Evolutionary conservation across 768 basidiomycete species (phyloP).

Genomic region (Phaeotremella fagi): DNA sequence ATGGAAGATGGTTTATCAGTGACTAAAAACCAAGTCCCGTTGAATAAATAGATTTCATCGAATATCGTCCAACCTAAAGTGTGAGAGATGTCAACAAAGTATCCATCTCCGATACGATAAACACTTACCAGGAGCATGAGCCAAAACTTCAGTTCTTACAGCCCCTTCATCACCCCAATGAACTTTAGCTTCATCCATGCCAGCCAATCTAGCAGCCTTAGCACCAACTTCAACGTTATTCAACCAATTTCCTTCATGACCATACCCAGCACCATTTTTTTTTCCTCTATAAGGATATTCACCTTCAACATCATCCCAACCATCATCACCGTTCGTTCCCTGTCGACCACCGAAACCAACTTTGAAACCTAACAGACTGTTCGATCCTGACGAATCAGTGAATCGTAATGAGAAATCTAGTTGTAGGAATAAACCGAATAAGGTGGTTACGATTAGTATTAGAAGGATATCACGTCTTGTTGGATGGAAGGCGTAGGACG

Average conservation of each 20-base stretch:
- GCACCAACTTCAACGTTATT: constrained; percentile 31
- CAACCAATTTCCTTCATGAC: constrained; percentile 16
- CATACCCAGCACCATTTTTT: not conserved
- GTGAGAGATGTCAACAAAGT: not conserved
- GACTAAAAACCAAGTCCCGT: constrained; percentile 78
- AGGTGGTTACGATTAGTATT: constrained; percentile 60
- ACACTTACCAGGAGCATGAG: constrained; percentile 67
- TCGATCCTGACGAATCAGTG: constrained; percentile 44
- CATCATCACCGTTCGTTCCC: constrained; percentile 2
- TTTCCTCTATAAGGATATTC: not conserved
- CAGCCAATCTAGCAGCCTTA: constrained; percentile 20
- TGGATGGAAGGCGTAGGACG: constrained; percentile 49
- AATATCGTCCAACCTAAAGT: constrained; percentile 80
- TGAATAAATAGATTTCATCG: constrained; percentile 72
- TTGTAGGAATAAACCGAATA: constrained; percentile 70
- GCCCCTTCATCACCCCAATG: constrained; percentile 37
- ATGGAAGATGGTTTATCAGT: constrained; percentile 63
- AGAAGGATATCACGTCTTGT: constrained; percentile 70
- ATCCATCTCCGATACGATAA: not conserved
- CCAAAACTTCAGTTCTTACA: constrained; percentile 58
- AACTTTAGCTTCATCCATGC: constrained; percentile 40
- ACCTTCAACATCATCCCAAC: constrained; percentile 10
- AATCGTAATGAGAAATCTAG: constrained; percentile 61
- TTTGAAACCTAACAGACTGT: constrained; percentile 22
- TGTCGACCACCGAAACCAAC: constrained; percentile 16